phyloP scores from a whole-genome alignment of 305 asterid species.

The Fraxinus angustifolia region DNA sequence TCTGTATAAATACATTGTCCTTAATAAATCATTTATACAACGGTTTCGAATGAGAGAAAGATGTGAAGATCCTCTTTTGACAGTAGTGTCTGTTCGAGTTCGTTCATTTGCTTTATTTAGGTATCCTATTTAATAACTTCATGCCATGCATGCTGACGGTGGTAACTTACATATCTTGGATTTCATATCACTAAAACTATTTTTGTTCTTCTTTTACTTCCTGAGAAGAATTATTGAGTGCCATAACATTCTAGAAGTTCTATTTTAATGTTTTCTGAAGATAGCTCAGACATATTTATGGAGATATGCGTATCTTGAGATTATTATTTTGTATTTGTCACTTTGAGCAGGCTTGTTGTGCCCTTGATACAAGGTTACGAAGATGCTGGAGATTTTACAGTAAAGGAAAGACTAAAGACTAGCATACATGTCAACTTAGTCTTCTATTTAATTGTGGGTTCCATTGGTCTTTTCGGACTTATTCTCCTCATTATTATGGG shows the following conservation, averaged over 20 bases:
- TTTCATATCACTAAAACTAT: background rate
- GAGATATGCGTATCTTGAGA: constrained; percentile 15
- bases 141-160: constrained; percentile 1
- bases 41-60: background rate
- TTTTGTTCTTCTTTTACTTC: constrained; percentile 4
- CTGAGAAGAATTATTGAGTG: constrained; percentile 1
- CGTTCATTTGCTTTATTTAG: constrained; percentile 1
- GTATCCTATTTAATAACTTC: constrained; percentile 10
- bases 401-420: constrained; percentile 87
- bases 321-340: constrained; percentile 25
- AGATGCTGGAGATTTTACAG: constrained; percentile 95
- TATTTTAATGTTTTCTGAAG: background rate
- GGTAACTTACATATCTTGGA: background rate
- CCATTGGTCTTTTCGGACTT: constrained; percentile 89
- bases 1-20: background rate
- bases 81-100: background rate
- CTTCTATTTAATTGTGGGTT: constrained; percentile 82
- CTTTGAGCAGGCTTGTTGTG: constrained; percentile 77
- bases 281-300: constrained; percentile 13
- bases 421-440: constrained; percentile 89
- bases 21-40: background rate
- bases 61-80: background rate
- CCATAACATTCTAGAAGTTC: background rate
- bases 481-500: constrained; percentile 77
- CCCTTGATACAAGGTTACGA: constrained; percentile 98